Conservation (phyloP, 2,329 filamentous ascomycete species). For the Botrytis sinoallii region DNA sequence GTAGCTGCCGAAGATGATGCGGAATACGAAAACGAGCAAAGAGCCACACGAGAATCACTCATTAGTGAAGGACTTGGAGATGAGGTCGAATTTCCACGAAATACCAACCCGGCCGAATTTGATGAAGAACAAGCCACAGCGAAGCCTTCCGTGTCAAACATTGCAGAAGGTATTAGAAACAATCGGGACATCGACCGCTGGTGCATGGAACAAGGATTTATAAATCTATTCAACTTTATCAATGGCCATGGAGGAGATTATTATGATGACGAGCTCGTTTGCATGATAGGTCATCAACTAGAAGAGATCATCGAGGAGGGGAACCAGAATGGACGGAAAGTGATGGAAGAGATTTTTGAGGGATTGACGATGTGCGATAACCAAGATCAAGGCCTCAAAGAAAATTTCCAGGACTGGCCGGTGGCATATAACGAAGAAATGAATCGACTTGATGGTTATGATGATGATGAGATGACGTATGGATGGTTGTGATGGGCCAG, state of each 20-base stretch:
- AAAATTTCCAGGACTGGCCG: neutral
- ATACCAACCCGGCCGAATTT: conserved; percentile 25
- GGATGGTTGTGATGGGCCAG: neutral
- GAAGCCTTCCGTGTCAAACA: conserved; percentile 41
- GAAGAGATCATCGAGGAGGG: neutral
- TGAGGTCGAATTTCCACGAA: neutral
- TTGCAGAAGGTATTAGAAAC: conserved; percentile 31
- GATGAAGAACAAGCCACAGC: conserved; percentile 40
- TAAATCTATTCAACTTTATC: neutral
- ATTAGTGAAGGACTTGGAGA: neutral
- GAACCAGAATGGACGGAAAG: no score
- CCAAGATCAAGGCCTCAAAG: neutral
- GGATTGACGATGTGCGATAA: neutral
- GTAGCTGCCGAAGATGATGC: neutral
- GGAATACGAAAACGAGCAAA: neutral
- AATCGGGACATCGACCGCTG: neutral
- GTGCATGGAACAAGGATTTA: neutral
- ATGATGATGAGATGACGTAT: neutral
- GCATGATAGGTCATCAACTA: neutral
- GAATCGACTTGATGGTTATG: neutral
- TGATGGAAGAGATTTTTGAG: neutral
- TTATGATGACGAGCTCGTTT: neutral
- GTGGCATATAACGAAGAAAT: neutral
- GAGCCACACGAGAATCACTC: neutral
- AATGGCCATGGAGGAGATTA: neutral